Evolutionary conservation across 208 protist species (phyloP).

Genomic region (Angomonas ambiguus): DNA sequence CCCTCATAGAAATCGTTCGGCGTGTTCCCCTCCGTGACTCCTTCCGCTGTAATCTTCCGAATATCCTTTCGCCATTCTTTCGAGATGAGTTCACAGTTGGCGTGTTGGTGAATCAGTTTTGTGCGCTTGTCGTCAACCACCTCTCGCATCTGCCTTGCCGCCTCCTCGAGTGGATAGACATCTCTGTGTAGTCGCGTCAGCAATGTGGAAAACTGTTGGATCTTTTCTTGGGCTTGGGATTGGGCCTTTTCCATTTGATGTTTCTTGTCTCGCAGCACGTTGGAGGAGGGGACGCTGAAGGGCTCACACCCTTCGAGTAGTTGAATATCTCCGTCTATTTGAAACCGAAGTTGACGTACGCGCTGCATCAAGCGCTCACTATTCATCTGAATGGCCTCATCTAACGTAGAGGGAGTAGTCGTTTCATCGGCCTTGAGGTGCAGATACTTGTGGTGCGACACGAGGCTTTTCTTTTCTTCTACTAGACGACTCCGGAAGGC

Average conservation of each 20-base stretch:
- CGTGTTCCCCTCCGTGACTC: not conserved
- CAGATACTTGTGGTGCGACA: not conserved
- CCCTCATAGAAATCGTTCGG: not conserved
- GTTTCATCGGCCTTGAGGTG: not conserved
- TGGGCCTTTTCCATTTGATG: not conserved
- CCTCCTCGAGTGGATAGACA: slow-evolving; percentile 21
- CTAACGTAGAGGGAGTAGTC: not conserved
- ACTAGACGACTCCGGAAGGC: slow-evolving; percentile 17
- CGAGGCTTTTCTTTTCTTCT: slow-evolving; percentile 12
- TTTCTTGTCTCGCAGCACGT: not conserved
- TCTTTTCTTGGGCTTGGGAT: not conserved
- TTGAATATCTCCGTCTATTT: not conserved
- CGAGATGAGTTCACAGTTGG: slow-evolving; percentile 19
- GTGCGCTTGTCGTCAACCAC: slow-evolving; percentile 19
- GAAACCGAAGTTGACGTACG: not conserved
- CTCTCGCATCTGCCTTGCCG: slow-evolving; percentile 15
- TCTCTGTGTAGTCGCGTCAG: slow-evolving; percentile 20
- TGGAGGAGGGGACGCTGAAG: not conserved
- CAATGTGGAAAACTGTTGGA: not conserved
- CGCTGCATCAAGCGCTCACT: not conserved
- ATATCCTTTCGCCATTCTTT: slow-evolving; percentile 28
- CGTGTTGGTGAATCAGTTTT: slow-evolving; percentile 21
- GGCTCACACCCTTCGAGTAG: not conserved
- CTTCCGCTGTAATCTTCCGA: slow-evolving; percentile 18
- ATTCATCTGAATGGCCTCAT: not conserved